Conservation (phyloP, 2,329 filamentous ascomycete genomes). For the Trichoderma endophyticum region DNA sequence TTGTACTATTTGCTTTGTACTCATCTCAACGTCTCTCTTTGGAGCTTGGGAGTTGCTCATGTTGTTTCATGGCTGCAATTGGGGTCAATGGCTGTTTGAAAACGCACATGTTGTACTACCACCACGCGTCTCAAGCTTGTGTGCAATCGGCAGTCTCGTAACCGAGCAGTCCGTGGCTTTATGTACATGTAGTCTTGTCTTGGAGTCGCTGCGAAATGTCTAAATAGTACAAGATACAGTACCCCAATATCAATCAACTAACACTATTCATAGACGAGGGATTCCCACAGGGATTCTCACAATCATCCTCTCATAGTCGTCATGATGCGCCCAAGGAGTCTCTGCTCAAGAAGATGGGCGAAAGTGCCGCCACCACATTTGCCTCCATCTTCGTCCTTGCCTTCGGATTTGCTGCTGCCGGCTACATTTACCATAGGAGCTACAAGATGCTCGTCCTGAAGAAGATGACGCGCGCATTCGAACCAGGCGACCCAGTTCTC, state of each 20-base stretch:
- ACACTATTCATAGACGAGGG: neutral
- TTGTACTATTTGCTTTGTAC: neutral
- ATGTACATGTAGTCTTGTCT: neutral
- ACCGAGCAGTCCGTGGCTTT: neutral
- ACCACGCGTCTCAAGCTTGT: neutral
- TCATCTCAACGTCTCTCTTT: neutral
- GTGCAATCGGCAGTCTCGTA: neutral
- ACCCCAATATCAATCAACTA: neutral
- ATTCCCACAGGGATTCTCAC: neutral
- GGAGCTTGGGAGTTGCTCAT: neutral
- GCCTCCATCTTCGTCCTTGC: constrained; percentile 72
- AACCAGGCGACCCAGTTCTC: constrained; percentile 84
- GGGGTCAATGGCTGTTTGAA: neutral
- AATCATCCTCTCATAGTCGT: neutral
- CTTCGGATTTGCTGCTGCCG: constrained; percentile 61
- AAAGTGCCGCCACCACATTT: constrained; percentile 71
- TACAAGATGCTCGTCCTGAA: constrained; percentile 90
- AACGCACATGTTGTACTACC: neutral
- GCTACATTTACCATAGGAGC: constrained; percentile 73
- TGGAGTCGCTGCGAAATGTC: neutral
- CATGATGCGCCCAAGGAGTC: constrained; percentile 28
- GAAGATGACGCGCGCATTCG: constrained; percentile 91
- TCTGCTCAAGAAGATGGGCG: constrained; percentile 61
- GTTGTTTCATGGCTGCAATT: neutral
- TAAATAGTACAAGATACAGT: neutral